A percentile compares a stretch with the other conserved stretches of the same genome.
phyloP scores from a whole-genome alignment of 805 yeast genomes.

The Saturnispora zaruensis region DNA sequence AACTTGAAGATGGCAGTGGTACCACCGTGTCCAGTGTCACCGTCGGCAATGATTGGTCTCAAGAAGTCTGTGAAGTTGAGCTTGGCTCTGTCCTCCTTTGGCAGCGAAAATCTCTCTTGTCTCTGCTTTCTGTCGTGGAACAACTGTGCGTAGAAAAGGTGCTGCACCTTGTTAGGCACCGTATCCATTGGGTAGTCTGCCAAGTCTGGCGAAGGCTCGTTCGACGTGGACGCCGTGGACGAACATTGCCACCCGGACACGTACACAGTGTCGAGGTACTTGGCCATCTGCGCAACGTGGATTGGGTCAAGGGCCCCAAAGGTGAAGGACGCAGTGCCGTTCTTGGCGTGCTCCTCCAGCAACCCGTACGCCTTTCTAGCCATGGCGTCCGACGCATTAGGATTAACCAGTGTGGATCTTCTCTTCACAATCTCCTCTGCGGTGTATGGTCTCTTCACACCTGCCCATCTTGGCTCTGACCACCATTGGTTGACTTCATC shows the following conservation, averaged over 20 bases:
- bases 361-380: constrained; percentile 73
- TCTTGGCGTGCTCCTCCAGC: constrained; percentile 60
- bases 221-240: constrained; percentile 93
- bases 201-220: constrained; percentile 96
- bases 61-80: constrained; percentile 75
- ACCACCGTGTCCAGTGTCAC: constrained; percentile 99
- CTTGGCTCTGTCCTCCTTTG: constrained; percentile 60
- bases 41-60: constrained; percentile 95
- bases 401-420: constrained; percentile 69
- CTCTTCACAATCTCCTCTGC: constrained; percentile 84
- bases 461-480: constrained; percentile 85
- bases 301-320: constrained; percentile 96
- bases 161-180: constrained; percentile 97
- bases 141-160: constrained; percentile 90
- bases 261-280: constrained; percentile 83
- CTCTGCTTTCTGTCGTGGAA: constrained; percentile 97
- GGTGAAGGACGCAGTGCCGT: constrained; percentile 74
- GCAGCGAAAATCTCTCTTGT: constrained; percentile 60
- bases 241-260: constrained; percentile 99
- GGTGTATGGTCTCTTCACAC: constrained; percentile 79
- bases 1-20: constrained; percentile 91
- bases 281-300: constrained; percentile 95
- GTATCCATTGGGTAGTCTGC: constrained; percentile 99
- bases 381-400: constrained; percentile 70
- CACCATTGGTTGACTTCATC: constrained; percentile 81